These are phyloP conservation scores for Cotoneaster glaucophyllus DNA, from an alignment of 306 rosid genomes.

Conservation along the genomic window DNA sequence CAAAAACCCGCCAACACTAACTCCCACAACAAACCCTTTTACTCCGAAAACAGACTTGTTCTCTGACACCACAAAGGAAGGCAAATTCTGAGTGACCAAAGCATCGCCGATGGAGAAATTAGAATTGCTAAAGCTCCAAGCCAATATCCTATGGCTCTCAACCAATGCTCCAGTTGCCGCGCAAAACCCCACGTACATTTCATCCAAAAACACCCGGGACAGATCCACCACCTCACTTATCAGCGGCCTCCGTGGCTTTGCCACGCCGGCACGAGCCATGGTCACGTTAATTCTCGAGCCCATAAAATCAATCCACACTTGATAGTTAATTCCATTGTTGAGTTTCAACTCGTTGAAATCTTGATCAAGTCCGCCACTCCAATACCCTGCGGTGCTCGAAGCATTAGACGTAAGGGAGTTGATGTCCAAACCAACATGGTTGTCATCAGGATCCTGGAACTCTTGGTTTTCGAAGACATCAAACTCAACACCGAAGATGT, in stretches of 20 bases:
- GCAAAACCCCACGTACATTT: conserved; percentile 39
- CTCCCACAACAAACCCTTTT: conserved; percentile 13
- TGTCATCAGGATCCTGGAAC: conserved; percentile 31
- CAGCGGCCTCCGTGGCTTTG: conserved; percentile 42
- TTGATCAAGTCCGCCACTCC: conserved; percentile 31
- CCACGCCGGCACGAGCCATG: conserved; percentile 37
- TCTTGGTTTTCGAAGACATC: conserved; percentile 41
- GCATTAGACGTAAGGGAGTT: conserved; percentile 37
- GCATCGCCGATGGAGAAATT: conserved; percentile 55
- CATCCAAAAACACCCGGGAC: conserved; percentile 38
- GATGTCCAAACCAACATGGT: conserved; percentile 46
- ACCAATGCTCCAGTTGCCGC: conserved; percentile 36
- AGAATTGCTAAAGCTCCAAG: conserved; percentile 54
- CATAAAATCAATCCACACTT: conserved; percentile 52
- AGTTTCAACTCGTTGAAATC: conserved; percentile 30
- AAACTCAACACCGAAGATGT: conserved; percentile 42
- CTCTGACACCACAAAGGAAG: conserved; percentile 35
- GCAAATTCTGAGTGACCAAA: conserved; percentile 40
- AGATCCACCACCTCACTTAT: conserved; percentile 40
- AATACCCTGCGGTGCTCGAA: conserved; percentile 39
- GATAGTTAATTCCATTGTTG: conserved; percentile 41
- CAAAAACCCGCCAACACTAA: conserved; percentile 21
- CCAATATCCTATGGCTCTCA: conserved; percentile 41
- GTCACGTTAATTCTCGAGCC: conserved; percentile 36
- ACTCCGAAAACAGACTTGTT: conserved; percentile 17